Conservation (phyloP, 1,284 basidiomycete genomes). For the Leccinum insolens region DNA sequence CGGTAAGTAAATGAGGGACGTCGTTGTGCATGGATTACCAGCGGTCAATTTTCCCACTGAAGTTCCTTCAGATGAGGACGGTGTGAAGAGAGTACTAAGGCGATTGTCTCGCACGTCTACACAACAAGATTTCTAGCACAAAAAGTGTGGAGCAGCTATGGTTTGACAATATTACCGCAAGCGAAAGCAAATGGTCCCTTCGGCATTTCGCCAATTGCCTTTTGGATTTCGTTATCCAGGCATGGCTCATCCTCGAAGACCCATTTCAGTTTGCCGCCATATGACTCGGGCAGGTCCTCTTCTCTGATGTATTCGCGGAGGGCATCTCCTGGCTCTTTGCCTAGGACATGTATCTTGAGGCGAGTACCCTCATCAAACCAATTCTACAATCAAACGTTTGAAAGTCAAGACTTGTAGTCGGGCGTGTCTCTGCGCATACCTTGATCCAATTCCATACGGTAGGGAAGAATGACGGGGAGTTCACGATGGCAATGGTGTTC, state of each 20-base stretch:
- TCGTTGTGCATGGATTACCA: neutral
- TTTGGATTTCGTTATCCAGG: conserved; percentile 51
- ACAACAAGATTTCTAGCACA: neutral
- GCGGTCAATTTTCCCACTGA: neutral
- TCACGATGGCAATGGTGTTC: conserved; percentile 65
- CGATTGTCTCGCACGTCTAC: neutral
- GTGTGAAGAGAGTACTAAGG: neutral
- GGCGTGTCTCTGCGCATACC: conserved; percentile 37
- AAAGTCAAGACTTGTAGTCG: neutral
- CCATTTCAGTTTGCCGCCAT: conserved; percentile 74
- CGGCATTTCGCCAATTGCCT: conserved; percentile 48
- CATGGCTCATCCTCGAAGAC: conserved; percentile 61
- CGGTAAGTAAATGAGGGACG: neutral
- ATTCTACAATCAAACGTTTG: conserved; percentile 38
- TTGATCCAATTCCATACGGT: conserved; percentile 82
- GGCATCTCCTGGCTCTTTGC: conserved; percentile 52
- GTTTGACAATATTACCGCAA: conserved; percentile 41
- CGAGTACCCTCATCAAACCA: conserved; percentile 81
- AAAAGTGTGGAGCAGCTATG: conserved; percentile 5
- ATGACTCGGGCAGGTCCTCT: conserved; percentile 61
- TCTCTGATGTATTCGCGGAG: conserved; percentile 57
- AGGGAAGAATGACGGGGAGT: conserved; percentile 76
- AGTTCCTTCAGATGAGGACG: neutral
- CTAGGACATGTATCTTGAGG: conserved; percentile 70
- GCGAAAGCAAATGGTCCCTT: conserved; percentile 55